Base-by-base conservation (phyloP, 2,329 filamentous ascomycete species). In the Pyrenophora graminea region DNA sequence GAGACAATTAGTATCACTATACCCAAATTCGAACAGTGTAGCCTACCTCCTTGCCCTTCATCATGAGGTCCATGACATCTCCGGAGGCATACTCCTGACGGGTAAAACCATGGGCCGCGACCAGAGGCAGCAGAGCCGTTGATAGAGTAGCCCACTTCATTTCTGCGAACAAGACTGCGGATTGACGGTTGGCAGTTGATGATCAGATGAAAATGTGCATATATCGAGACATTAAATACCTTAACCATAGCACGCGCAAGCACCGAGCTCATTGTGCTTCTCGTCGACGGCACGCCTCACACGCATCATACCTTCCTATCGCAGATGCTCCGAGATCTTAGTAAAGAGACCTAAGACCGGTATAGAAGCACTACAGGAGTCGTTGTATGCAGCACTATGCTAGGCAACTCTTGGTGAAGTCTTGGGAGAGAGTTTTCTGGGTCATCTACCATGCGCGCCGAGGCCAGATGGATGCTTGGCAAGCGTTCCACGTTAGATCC, bases 41-140 rank as follows among this genome's bases (percentile, higher is more conserved):
- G 23, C 47, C 21, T 56, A 69, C 67, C 64, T 71, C 69, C 51
- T 71, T 71, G 8, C 60, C 58, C 13, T 39, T 43, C 69, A 71
- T 72, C 69, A 72, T 72, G 39, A 64, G 56, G 17, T 61, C 56
- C 69, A 72, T 70, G 43, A 72, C 67, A 32, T 61, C 60, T 45
- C 69, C 69, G 33, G 66, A 70, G 39, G 61, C 61, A 56, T 71
- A 72, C 45, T 71, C 56, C 47, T 63, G 55, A 48, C 64, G 64
- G 13, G 63, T 61, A 51, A 60, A 69, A 45, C 56, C 54, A 48
- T 61, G 60, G 43, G 62, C 69, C n/a, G 59, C 55, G 44, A 59
- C 68, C 61, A 72, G 42, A 45, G 68, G 67, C 63, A 70, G 45
- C 45, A 69, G 61, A 39, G 63, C 66, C 25, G 66, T 59, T 37